Evolutionary conservation across 257 asterid genomes (phyloP).

Genomic region (Primulina eburnea): DNA sequence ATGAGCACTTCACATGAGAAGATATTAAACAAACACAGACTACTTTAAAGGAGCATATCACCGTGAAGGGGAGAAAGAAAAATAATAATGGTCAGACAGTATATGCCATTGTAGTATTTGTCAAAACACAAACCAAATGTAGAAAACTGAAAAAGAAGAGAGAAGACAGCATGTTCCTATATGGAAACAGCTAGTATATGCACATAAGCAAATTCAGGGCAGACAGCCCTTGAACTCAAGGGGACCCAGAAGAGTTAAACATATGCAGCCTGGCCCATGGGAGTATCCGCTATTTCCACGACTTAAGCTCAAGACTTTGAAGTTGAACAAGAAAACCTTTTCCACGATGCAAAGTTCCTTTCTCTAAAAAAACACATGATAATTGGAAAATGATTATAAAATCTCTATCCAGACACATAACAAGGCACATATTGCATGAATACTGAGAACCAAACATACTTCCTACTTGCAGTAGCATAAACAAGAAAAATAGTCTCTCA

Average conservation of each 20-base stretch:
- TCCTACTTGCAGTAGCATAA: too few relatives aligned
- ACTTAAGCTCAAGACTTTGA: too few relatives aligned
- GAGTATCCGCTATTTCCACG: background rate
- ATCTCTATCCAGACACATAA: background rate
- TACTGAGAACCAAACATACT: background rate
- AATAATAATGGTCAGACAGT: slow-evolving; percentile 13
- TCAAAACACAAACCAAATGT: background rate
- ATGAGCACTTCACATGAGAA: slow-evolving; percentile 11
- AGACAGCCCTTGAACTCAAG: background rate
- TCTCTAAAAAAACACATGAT: background rate
- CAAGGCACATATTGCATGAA: background rate
- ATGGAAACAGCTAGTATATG: background rate
- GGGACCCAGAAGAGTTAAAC: background rate
- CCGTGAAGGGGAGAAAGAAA: background rate
- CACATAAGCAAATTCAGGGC: background rate
- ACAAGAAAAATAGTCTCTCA: background rate
- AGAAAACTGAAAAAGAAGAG: background rate
- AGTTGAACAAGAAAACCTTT: background rate
- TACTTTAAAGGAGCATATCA: slow-evolving; percentile 8
- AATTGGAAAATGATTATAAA: background rate
- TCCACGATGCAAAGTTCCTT: background rate
- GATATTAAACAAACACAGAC: background rate
- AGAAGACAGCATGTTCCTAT: background rate
- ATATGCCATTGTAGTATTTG: background rate
- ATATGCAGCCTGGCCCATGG: background rate